Evolutionary conservation across 371 early-diverging fungal species (phyloP).

Genomic region (Gilbertella persicaria): DNA sequence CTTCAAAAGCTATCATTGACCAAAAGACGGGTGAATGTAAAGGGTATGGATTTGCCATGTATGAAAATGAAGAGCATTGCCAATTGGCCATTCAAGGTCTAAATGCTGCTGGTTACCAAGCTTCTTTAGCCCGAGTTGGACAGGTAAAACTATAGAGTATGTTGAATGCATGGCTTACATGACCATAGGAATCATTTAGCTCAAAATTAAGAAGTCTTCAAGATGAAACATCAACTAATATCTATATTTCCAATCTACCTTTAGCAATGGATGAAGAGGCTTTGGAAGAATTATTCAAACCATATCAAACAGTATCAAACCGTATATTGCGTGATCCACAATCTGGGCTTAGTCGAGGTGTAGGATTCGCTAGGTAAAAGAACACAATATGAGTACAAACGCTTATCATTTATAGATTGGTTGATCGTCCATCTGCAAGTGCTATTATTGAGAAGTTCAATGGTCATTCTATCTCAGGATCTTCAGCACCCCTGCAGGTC

Average conservation of each 20-base stretch:
- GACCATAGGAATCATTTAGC: conserved; percentile 73
- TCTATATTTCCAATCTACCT: conserved; percentile 84
- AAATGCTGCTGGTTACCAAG: conserved; percentile 63
- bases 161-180: background rate
- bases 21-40: conserved; percentile 78
- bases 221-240: conserved; percentile 76
- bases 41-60: conserved; percentile 93
- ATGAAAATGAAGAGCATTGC: conserved; percentile 69
- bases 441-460: conserved; percentile 71
- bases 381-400: background rate
- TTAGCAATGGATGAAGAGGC: conserved; percentile 67
- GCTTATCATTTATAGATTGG: conserved; percentile 49
- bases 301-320: conserved; percentile 67
- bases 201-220: conserved; percentile 72
- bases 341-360: conserved; percentile 65
- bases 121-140: conserved; percentile 74
- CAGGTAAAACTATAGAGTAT: conserved; percentile 40
- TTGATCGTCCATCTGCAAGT: conserved; percentile 66
- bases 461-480: conserved; percentile 58
- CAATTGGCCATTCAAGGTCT: conserved; percentile 69
- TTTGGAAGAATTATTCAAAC: conserved; percentile 65
- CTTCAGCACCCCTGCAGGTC: conserved; percentile 71
- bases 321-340: conserved; percentile 69
- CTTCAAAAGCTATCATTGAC: conserved; percentile 85
- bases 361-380: conserved; percentile 75